phyloP scores from a whole-genome alignment of 225 moss, liverwort and hornwort genomes.

The Asterella californica region DNA sequence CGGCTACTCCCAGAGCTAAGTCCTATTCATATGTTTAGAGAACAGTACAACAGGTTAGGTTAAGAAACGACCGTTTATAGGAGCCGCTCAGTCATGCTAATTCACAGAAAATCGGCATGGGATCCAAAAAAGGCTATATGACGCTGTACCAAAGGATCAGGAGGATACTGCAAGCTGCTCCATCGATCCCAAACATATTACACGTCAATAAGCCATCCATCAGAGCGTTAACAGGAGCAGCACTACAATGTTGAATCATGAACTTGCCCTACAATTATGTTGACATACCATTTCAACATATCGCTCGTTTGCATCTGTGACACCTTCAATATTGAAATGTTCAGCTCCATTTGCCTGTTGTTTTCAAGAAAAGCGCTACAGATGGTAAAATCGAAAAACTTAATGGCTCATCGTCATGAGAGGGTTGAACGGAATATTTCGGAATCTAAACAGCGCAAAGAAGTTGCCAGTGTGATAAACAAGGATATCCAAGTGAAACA shows the following conservation, averaged over 20 bases:
- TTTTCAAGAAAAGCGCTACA: not conserved
- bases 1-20: conserved; percentile 75
- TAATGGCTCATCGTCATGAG: not conserved
- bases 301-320: conserved; percentile 47
- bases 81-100: not conserved
- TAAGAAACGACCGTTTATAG: not conserved
- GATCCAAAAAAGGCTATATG: not conserved
- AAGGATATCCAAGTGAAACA: not conserved
- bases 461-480: not conserved
- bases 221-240: no score
- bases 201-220: not conserved
- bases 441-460: not conserved
- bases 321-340: conserved; percentile 67
- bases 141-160: not conserved
- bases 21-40: conserved; percentile 39
- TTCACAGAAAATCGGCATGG: not conserved
- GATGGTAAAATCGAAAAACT: not conserved
- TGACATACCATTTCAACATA: conserved; percentile 77
- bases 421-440: not conserved
- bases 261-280: not conserved
- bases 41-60: not conserved
- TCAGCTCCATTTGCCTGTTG: conserved; percentile 59
- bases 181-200: no score
- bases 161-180: no score
- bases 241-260: no score